These are phyloP conservation scores for Penicillium sp. DNA, from an alignment of 2,329 filamentous ascomycete species.

Conservation along the genomic window DNA sequence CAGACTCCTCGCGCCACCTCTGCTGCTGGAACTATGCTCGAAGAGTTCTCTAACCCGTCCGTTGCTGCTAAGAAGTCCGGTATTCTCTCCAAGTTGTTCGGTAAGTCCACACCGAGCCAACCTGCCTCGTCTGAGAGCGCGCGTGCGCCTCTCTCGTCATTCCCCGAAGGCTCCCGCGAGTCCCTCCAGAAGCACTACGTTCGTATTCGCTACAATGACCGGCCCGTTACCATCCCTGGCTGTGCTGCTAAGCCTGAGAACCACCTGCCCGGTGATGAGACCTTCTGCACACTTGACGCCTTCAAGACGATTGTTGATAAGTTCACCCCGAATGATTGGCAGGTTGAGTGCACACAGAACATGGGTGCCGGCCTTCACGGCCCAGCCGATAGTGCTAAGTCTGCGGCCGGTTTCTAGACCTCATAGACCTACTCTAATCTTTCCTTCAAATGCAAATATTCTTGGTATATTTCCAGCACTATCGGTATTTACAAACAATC, in stretches of 20 bases:
- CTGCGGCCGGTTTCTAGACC: conserved; percentile 41
- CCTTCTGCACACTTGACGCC: conserved; percentile 85
- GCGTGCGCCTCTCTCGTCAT: conserved; percentile 34
- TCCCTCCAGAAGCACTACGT: conserved; percentile 72
- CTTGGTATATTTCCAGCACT: background rate
- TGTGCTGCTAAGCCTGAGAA: conserved; percentile 72
- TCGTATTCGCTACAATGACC: conserved; percentile 87
- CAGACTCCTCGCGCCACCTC: conserved; percentile 40
- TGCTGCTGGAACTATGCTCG: conserved; percentile 22
- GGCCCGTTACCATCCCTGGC: conserved; percentile 76
- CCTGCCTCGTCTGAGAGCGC: conserved; percentile 31
- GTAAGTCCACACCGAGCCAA: conserved; percentile 18
- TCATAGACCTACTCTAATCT: conserved; percentile 6
- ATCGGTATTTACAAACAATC: background rate
- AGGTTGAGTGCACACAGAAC: conserved; percentile 60
- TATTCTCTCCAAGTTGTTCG: conserved; percentile 35
- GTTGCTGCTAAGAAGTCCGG: conserved; percentile 30
- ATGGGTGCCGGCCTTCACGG: conserved; percentile 58
- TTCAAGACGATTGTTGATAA: conserved; percentile 94
- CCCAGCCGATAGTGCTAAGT: conserved; percentile 38
- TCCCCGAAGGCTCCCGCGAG: conserved; percentile 31
- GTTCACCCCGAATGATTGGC: conserved; percentile 82
- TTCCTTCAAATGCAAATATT: background rate
- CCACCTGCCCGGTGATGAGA: conserved; percentile 82
- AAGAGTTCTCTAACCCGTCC: conserved; percentile 28